Conservation (phyloP, 495 filamentous ascomycete genomes). For the Aspergillus indologenus region DNA sequence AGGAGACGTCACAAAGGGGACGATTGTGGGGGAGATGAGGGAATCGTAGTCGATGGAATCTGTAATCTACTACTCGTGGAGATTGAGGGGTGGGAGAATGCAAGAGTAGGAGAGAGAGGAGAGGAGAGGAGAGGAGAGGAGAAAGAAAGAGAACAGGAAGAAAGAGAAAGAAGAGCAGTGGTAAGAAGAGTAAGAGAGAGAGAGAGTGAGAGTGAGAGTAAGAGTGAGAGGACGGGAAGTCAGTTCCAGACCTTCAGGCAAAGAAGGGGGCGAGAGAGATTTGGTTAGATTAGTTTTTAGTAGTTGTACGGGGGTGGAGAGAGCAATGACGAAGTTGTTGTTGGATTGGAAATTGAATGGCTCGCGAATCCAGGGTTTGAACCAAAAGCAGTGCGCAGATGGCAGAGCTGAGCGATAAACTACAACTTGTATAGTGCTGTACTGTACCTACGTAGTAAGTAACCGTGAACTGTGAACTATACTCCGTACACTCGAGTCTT, state of each 20-base stretch:
- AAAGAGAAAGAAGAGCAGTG: no score
- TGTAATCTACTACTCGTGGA: no score
- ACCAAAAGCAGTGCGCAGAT: no score
- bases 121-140: conserved; percentile 12
- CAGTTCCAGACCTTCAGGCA: conserved; percentile 6
- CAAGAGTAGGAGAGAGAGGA: no score
- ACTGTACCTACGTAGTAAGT: neutral
- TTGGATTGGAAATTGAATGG: conserved; percentile 1
- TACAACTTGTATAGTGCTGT: no score
- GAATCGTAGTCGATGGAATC: no score
- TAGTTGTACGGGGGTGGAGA: neutral
- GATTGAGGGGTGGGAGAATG: no score
- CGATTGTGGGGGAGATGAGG: neutral
- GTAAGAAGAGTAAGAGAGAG: conserved; percentile 1
- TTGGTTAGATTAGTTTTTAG: neutral
- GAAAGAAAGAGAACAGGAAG: conserved; percentile 5
- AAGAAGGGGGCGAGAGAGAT: neutral
- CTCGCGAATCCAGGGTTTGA: neutral
- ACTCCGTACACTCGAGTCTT: no score
- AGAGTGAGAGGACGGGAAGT: conserved; percentile 4
- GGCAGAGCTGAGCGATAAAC: no score
- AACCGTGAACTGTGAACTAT: neutral
- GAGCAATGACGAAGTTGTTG: conserved; percentile 1
- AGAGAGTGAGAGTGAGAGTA: conserved; percentile 1
- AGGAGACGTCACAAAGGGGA: neutral